Percentiles rank a stretch among this genome's conserved stretches.
Conservation (phyloP, 2,329 filamentous ascomycete genomes). For the Talaromyces verruculosus region DNA sequence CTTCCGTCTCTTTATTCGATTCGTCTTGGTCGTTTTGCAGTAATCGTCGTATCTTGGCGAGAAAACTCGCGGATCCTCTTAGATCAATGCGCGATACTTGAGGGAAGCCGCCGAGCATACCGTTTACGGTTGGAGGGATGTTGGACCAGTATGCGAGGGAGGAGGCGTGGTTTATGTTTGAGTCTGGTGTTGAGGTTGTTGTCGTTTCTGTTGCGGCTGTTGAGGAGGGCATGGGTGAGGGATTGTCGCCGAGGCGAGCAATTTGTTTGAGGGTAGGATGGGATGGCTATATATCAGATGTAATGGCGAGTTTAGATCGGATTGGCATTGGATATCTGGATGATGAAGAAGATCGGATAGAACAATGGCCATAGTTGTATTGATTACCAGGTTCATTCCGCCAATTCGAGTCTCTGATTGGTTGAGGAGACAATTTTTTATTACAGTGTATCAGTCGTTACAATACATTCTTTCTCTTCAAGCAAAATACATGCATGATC, state of each 20-base stretch:
- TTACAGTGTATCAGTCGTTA: not conserved
- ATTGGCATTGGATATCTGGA: not conserved
- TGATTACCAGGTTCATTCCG: not conserved
- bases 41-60: conserved; percentile 61
- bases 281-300: not conserved
- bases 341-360: not conserved
- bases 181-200: conserved; percentile 25
- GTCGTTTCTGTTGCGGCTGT: not conserved
- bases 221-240: not conserved
- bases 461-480: not conserved
- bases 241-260: not conserved
- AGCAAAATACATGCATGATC: not conserved
- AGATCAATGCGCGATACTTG: conserved; percentile 70
- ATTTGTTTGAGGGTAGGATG: not conserved
- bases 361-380: conserved; percentile 7
- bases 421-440: not conserved
- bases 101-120: conserved; percentile 71
- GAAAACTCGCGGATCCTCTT: conserved; percentile 67
- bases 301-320: not conserved
- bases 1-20: not conserved
- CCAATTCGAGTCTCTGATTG: not conserved
- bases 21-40: conserved; percentile 19
- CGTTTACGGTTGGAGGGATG: conserved; percentile 54
- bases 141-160: conserved; percentile 41
- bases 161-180: conserved; percentile 31